Conservation (phyloP, 2,329 filamentous ascomycete genomes). For the Blumeriella jaapii region DNA sequence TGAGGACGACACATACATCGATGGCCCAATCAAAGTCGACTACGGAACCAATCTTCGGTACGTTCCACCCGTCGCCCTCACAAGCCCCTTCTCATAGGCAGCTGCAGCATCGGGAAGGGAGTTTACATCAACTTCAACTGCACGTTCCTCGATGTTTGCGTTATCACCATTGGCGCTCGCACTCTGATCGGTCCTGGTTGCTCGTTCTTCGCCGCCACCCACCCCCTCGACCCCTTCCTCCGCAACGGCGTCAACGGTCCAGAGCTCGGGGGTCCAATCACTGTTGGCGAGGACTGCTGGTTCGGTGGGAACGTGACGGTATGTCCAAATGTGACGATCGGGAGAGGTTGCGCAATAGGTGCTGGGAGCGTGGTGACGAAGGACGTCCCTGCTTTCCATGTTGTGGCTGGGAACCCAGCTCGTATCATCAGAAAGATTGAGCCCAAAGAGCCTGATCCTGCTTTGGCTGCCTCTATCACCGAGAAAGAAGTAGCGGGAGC, state of each 20-base stretch:
- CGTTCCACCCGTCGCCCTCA: constrained; percentile 7
- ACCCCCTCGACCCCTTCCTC: constrained; percentile 64
- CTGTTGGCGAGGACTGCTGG: constrained; percentile 73
- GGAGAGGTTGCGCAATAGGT: constrained; percentile 60
- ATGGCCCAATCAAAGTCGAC: constrained; percentile 59
- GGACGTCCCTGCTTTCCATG: constrained; percentile 50
- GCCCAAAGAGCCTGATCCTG: constrained; percentile 24
- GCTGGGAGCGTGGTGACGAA: constrained; percentile 79
- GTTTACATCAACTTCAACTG: constrained; percentile 70
- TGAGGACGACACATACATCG: constrained; percentile 55
- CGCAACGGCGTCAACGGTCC: constrained; percentile 66
- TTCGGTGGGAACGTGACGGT: constrained; percentile 61
- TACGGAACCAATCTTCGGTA: constrained; percentile 65
- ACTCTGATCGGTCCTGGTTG: constrained; percentile 73
- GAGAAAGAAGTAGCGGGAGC: constrained; percentile 4
- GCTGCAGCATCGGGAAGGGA: constrained; percentile 46
- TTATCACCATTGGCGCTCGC: constrained; percentile 62
- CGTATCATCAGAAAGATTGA: constrained; percentile 38
- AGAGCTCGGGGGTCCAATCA: constrained; percentile 62
- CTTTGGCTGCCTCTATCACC: constrained; percentile 2
- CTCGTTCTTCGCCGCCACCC: constrained; percentile 60
- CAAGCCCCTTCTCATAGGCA: constrained; percentile 5
- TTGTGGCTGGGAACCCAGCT: constrained; percentile 58
- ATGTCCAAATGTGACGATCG: constrained; percentile 67
- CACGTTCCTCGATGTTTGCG: constrained; percentile 65